phyloP scores from a whole-genome alignment of 2,329 filamentous ascomycete species.

The Beauveria pseudobassiana region DNA sequence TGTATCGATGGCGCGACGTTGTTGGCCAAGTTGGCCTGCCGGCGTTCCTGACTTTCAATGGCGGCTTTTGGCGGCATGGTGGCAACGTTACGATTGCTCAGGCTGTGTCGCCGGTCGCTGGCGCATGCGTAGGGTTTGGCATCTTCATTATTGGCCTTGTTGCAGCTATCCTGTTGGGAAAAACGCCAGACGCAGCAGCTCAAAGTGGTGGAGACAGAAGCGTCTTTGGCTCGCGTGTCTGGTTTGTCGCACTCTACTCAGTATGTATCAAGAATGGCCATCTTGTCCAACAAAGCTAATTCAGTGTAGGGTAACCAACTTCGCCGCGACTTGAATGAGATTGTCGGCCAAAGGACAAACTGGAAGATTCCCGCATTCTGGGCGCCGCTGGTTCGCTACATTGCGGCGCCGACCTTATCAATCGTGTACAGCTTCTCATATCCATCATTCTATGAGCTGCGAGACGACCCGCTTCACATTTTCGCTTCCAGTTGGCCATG shows the following conservation, averaged over 20 bases:
- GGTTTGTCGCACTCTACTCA: constrained; percentile 51
- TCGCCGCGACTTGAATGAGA: constrained; percentile 44
- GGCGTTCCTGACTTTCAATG: constrained; percentile 38
- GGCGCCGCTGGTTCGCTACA: constrained; percentile 41
- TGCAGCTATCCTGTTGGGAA: constrained; percentile 32
- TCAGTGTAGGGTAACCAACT: constrained; percentile 45
- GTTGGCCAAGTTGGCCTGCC: constrained; percentile 35
- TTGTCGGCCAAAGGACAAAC: constrained; percentile 46
- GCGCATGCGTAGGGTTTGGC: constrained; percentile 44
- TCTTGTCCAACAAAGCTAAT: neutral
- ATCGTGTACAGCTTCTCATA: constrained; percentile 47
- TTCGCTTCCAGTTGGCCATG: constrained; percentile 37
- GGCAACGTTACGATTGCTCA: constrained; percentile 43
- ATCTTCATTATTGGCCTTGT: constrained; percentile 38
- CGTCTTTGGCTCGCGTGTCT: constrained; percentile 33
- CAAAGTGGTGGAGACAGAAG: constrained; percentile 35
- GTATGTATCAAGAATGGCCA: constrained; percentile 24
- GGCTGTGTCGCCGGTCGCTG: constrained; percentile 33
- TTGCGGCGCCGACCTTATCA: constrained; percentile 40
- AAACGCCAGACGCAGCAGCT: constrained; percentile 32
- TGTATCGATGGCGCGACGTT: constrained; percentile 45
- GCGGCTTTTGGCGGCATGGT: constrained; percentile 47
- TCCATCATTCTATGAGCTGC: constrained; percentile 38
- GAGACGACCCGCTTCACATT: constrained; percentile 43
- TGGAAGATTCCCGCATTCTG: constrained; percentile 48